Percentiles rank a stretch among this genome's conserved stretches.
phyloP scores from a whole-genome alignment of 768 basidiomycete species.

The Leccinum subgranulosum region DNA sequence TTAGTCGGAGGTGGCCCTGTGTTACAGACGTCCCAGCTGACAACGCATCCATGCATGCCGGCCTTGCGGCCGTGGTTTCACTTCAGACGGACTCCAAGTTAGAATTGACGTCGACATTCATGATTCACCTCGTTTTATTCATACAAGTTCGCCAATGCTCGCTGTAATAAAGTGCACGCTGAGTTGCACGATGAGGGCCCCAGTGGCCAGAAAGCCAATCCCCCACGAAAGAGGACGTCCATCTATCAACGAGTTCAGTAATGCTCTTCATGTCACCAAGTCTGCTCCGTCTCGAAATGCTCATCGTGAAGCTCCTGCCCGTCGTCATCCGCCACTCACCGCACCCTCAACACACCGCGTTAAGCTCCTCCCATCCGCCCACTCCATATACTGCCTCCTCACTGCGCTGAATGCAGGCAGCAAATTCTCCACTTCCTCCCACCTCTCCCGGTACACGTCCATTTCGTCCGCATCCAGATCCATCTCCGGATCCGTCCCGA shows the following conservation, averaged over 20 bases:
- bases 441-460: constrained; percentile 11
- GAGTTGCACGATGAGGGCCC: background rate
- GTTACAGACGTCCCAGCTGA: background rate
- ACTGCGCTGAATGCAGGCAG: constrained; percentile 22
- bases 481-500: background rate
- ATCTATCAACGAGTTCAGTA: too few relatives aligned
- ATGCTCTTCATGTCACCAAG: background rate
- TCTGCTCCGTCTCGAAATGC: background rate
- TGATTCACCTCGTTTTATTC: background rate
- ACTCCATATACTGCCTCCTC: constrained; percentile 15
- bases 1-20: too few relatives aligned
- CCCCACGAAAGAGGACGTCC: background rate
- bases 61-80: too few relatives aligned
- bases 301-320: background rate
- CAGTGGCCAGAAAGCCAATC: background rate
- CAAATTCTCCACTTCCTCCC: constrained; percentile 22
- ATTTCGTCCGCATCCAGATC: constrained; percentile 3
- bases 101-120: background rate
- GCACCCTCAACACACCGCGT: background rate
- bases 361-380: constrained; percentile 2
- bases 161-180: background rate
- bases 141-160: background rate
- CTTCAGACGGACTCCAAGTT: background rate
- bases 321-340: background rate
- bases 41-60: background rate